These are phyloP conservation scores for Raffaelea ambrosiae DNA, from an alignment of 2,329 filamentous ascomycete genomes.

Conservation along the genomic window DNA sequence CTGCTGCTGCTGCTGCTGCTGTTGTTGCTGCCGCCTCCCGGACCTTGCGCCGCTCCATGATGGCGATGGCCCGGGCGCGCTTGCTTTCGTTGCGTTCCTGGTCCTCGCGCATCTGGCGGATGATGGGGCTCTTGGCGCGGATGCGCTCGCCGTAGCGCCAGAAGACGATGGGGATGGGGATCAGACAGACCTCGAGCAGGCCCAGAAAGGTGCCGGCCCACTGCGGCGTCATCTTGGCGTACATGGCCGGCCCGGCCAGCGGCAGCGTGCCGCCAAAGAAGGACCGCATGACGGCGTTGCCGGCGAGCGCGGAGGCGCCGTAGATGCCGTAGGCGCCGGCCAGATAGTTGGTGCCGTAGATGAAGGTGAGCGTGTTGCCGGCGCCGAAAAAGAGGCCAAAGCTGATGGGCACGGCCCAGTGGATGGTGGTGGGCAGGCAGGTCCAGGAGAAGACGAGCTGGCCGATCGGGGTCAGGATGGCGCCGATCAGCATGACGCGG, in stretches of 20 bases:
- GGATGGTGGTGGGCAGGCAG: slow-evolving; percentile 65
- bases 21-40: too few species aligned
- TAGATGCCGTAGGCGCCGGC: slow-evolving; percentile 70
- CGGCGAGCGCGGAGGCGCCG: slow-evolving; percentile 66
- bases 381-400: slow-evolving; percentile 69
- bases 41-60: slow-evolving; percentile 9
- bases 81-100: slow-evolving; percentile 19
- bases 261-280: slow-evolving; percentile 63
- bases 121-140: slow-evolving; percentile 35
- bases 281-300: slow-evolving; percentile 63
- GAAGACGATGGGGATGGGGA: slow-evolving; percentile 70
- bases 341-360: slow-evolving; percentile 70
- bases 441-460: slow-evolving; percentile 89
- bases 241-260: slow-evolving; percentile 64
- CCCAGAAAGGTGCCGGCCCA: slow-evolving; percentile 69
- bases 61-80: slow-evolving; percentile 15
- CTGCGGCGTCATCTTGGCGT: slow-evolving; percentile 55
- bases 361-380: slow-evolving; percentile 68
- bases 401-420: slow-evolving; percentile 68
- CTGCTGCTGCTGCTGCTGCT: too few species aligned
- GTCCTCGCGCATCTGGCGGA: slow-evolving; percentile 32
- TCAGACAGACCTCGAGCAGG: slow-evolving; percentile 57
- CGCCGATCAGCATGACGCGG: slow-evolving; percentile 68
- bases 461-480: slow-evolving; percentile 64
- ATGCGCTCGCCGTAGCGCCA: slow-evolving; percentile 48